phyloP scores from a whole-genome alignment of 345 rosid species.

The Mangifera indica region DNA sequence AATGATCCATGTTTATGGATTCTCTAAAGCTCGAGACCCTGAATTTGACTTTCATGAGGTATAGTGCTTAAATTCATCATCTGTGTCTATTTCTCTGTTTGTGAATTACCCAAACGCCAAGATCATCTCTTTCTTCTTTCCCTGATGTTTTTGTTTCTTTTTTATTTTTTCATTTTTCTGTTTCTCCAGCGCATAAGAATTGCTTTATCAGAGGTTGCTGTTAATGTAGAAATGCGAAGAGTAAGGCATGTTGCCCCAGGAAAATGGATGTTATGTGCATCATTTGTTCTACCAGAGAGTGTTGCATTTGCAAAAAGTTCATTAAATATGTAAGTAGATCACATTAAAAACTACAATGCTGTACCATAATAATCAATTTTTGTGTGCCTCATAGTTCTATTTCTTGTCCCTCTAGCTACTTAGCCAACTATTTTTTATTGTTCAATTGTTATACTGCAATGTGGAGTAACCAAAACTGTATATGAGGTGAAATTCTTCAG shows the following conservation, averaged over 20 bases:
- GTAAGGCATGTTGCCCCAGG: conserved; percentile 88
- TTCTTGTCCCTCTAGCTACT: neutral
- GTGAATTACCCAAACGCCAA: neutral
- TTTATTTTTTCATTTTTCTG: neutral
- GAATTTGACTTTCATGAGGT: no score
- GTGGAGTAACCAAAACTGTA: neutral
- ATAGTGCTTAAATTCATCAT: no score
- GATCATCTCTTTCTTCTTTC: neutral
- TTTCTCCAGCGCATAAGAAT: conserved; percentile 69
- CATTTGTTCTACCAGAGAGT: conserved; percentile 69
- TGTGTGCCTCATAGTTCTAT: neutral
- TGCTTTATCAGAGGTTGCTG: conserved; percentile 65
- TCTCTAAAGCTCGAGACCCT: conserved; percentile 77
- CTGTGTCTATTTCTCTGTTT: no score
- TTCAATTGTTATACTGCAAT: neutral
- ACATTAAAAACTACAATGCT: neutral
- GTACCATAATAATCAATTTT: neutral
- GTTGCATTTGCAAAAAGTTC: conserved; percentile 54
- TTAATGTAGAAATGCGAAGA: conserved; percentile 66
- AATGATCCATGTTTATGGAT: conserved; percentile 81
- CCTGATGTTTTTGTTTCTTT: neutral
- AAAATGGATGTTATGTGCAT: conserved; percentile 91
- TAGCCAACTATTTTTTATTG: neutral
- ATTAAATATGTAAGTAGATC: conserved; percentile 7
- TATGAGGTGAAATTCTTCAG: neutral